These are phyloP conservation scores for Mycena metata DNA, from an alignment of 768 basidiomycete genomes.

Conservation along the genomic window DNA sequence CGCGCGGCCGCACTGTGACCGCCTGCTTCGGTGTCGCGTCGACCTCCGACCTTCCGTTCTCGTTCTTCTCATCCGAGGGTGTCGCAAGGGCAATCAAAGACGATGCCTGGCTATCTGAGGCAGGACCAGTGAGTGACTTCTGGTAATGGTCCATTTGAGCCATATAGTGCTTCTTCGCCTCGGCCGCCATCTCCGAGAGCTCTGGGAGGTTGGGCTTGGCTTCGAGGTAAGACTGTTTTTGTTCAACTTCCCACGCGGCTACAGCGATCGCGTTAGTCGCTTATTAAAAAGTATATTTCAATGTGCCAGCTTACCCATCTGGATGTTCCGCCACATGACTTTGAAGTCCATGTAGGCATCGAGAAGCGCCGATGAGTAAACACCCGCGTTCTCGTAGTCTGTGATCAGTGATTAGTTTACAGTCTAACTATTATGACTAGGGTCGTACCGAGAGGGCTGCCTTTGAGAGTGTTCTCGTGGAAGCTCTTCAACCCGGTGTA, in stretches of 20 bases:
- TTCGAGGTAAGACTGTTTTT: too few relatives aligned
- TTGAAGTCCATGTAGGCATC: constrained; percentile 22
- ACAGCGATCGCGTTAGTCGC: constrained; percentile 6
- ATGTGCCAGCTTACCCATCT: not conserved
- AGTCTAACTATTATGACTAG: not conserved
- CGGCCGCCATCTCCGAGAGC: not conserved
- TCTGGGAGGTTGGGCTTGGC: too few relatives aligned
- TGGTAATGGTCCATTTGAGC: constrained; percentile 5
- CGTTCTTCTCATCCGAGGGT: constrained; percentile 1
- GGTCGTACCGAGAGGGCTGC: constrained; percentile 2
- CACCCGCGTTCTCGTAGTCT: constrained; percentile 22
- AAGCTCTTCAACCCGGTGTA: constrained; percentile 19
- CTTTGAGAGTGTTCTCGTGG: constrained; percentile 15
- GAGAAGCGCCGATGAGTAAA: constrained; percentile 24
- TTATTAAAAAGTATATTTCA: constrained; percentile 2
- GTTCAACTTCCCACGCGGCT: constrained; percentile 22
- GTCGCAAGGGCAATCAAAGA: constrained; percentile 2
- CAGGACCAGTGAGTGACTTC: constrained; percentile 1
- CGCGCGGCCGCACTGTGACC: constrained; percentile 1
- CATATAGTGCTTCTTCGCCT: not conserved
- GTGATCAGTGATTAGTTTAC: constrained; percentile 5
- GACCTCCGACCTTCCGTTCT: not conserved
- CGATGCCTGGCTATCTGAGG: constrained; percentile 2
- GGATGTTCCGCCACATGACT: constrained; percentile 21
- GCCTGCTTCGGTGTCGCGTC: constrained; percentile 4